These are phyloP conservation scores for Tieghemostelium lacteum DNA, from an alignment of 78 protist genomes.

Conservation along the genomic window DNA sequence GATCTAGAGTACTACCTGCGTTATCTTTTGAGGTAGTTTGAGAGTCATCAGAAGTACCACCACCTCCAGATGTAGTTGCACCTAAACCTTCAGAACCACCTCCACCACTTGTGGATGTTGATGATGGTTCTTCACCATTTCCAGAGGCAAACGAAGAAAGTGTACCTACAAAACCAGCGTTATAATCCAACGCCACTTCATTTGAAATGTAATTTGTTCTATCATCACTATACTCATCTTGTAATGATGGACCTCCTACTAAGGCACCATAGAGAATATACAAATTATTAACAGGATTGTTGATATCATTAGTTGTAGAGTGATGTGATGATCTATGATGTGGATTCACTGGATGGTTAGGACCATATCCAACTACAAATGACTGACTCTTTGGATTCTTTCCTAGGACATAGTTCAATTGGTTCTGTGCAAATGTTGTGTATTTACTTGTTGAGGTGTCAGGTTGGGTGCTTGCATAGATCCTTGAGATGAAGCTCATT, in stretches of 20 bases:
- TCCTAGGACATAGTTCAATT: conserved; percentile 26
- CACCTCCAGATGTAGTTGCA: too few relatives aligned
- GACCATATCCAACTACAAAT: conserved; percentile 31
- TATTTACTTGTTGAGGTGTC: neutral
- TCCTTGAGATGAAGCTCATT: neutral
- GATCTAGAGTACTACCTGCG: too few relatives aligned
- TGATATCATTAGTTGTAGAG: conserved; percentile 11
- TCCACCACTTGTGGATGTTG: too few relatives aligned
- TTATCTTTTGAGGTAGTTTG: too few relatives aligned
- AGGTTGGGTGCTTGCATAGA: neutral
- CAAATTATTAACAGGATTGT: conserved; percentile 40
- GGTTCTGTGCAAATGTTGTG: neutral
- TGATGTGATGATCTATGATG: conserved; percentile 68
- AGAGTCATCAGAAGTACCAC: too few relatives aligned
- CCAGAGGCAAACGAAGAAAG: conserved; percentile 2
- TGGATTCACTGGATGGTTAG: conserved; percentile 30
- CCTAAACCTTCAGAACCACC: too few relatives aligned
- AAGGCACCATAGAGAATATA: conserved; percentile 65
- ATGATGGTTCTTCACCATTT: too few relatives aligned
- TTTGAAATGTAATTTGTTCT: conserved; percentile 42
- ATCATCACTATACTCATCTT: conserved; percentile 40
- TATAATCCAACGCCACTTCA: conserved; percentile 79
- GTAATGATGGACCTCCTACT: conserved; percentile 63
- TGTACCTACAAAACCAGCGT: conserved; percentile 66
- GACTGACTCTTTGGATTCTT: conserved; percentile 6